Base-by-base conservation (phyloP, 2,329 filamentous ascomycete species). In the Alternaria gansuensis region DNA sequence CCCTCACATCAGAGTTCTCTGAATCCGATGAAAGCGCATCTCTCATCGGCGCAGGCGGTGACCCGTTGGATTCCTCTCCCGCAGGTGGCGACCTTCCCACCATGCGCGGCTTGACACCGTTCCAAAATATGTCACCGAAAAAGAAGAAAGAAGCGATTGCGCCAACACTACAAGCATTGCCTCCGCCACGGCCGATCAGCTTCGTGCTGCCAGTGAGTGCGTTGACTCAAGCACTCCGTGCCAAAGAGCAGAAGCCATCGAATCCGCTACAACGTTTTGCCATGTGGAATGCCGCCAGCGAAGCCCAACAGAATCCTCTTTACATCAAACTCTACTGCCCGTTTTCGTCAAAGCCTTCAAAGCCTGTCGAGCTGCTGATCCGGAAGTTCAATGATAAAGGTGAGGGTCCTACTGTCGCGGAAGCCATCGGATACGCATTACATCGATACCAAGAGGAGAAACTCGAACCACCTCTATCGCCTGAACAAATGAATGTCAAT, bases 361-460 rank as follows among this genome's bases (percentile, higher is more conserved):
- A 87, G 65, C 86, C 89, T 0, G 86, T 88, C 45, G 89, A 93
- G 71, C 87, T 94, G 3, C 84, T 90, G 14, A 88, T 94, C 46
- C 83, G 88, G 24, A 86, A 88, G 46, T 86, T 85, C 36, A 85
- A 91, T 14, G 88, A 91, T 65, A 86, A 90, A 58, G 88, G 88
- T 23, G 85, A 90, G 57, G 82, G 85, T 2, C 89, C 92, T 21
- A 89, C 87, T 0, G 90, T 95, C 13, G 87, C 88, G 1, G 91
- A 96, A 68, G 84, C 93, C n/a, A 93, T 96, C 64, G 92, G 91
- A 0, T 83, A 94, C 61, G 88, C 88, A 62, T 78, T 96, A 11
- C 93, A 90, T 83, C 84, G 89, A 62, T 95, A 94, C 73, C 86
- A 87, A 46, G 89, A 93, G 68, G 90, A 93, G 72, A 90, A 90